Conservation (phyloP, 2,329 filamentous ascomycete species). For the Dothistroma septosporum region DNA sequence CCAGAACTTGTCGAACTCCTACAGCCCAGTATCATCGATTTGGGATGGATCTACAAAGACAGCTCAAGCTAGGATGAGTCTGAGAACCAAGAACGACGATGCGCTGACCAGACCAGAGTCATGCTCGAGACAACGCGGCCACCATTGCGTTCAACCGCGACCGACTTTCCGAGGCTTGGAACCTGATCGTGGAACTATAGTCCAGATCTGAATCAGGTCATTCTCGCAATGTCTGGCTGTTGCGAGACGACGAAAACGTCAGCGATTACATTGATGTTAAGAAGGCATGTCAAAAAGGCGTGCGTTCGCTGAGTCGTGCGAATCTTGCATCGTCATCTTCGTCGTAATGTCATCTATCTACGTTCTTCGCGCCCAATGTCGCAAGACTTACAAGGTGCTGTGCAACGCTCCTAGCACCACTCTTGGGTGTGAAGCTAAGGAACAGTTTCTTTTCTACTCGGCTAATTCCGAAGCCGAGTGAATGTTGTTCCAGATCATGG, state of each 20-base stretch:
- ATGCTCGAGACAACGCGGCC: background rate
- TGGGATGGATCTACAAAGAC: slow-evolving; percentile 1
- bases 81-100: slow-evolving; percentile 17
- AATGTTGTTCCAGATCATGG: too few relatives aligned
- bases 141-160: background rate
- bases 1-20: background rate
- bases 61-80: slow-evolving; percentile 10
- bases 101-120: slow-evolving; percentile 12
- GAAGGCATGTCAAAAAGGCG: too few relatives aligned
- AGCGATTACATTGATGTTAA: background rate
- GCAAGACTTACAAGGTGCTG: too few relatives aligned
- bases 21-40: slow-evolving; percentile 7
- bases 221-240: background rate
- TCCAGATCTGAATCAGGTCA: background rate
- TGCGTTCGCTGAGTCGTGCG: too few relatives aligned
- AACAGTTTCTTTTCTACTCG: too few relatives aligned
- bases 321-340: too few relatives aligned
- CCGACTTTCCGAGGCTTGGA: background rate
- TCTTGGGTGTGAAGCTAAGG: too few relatives aligned
- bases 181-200: background rate
- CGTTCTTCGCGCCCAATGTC: too few relatives aligned
- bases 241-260: background rate
- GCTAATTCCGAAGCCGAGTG: too few relatives aligned
- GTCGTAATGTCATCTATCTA: too few relatives aligned
- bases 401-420: too few relatives aligned